phyloP scores from a whole-genome alignment of 768 basidiomycete species.

The Tricholoma furcatifolium region DNA sequence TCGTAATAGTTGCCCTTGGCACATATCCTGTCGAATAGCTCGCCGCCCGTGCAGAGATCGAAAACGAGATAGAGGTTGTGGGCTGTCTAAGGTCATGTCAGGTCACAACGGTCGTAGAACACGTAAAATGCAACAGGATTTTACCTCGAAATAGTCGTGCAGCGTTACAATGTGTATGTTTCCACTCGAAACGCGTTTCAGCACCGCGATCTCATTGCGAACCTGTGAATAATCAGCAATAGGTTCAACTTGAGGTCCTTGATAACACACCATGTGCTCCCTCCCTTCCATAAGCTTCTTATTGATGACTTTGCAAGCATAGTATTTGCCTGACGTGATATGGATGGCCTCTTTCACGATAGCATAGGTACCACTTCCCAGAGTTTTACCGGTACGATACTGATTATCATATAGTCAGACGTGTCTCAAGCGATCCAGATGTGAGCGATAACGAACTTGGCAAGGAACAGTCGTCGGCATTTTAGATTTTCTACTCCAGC shows the following conservation, averaged over 20 bases:
- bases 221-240: constrained; percentile 50
- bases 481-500: constrained; percentile 5
- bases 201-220: constrained; percentile 93
- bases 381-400: constrained; percentile 87
- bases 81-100: constrained; percentile 55
- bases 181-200: constrained; percentile 91
- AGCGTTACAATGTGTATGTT: constrained; percentile 90
- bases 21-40: constrained; percentile 99
- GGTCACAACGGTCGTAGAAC: not conserved
- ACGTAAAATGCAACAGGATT: constrained; percentile 10
- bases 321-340: constrained; percentile 88
- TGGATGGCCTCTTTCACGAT: constrained; percentile 96
- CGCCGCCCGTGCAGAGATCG: constrained; percentile 95
- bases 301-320: constrained; percentile 99
- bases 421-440: constrained; percentile 3
- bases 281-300: constrained; percentile 98
- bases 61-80: constrained; percentile 95
- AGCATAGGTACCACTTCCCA: constrained; percentile 91
- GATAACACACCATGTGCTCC: constrained; percentile 84
- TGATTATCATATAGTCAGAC: constrained; percentile 26
- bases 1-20: constrained; percentile 97
- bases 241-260: constrained; percentile 2
- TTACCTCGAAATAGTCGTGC: constrained; percentile 93
- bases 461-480: constrained; percentile 46
- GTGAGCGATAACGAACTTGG: constrained; percentile 32